phyloP scores from a whole-genome alignment of 148 eudicot species.

The Spergularia marina region DNA sequence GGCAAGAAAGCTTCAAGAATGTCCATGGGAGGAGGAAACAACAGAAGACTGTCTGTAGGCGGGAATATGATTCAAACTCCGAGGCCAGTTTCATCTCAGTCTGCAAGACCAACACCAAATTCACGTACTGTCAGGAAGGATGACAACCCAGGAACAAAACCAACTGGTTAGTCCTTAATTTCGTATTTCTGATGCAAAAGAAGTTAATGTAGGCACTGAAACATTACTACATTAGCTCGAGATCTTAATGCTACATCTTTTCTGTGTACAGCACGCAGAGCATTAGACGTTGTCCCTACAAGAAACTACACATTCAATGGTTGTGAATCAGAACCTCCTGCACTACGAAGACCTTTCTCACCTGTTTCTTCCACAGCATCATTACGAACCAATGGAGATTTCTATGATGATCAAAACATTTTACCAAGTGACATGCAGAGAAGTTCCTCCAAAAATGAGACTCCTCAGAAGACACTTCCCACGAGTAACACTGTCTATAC shows the following conservation, averaged over 20 bases:
- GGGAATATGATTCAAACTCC: constrained; percentile 72
- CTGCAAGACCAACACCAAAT: constrained; percentile 65
- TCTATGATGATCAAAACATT: constrained; percentile 52
- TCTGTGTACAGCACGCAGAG: constrained; percentile 45
- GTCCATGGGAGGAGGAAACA: constrained; percentile 61
- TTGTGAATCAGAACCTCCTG: constrained; percentile 49
- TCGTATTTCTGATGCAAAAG: background rate
- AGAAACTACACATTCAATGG: constrained; percentile 43
- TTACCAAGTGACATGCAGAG: constrained; percentile 45
- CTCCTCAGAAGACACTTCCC: constrained; percentile 24
- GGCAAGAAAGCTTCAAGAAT: constrained; percentile 67
- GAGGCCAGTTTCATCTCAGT: constrained; percentile 35
- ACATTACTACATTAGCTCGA: background rate
- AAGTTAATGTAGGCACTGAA: background rate
- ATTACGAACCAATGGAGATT: constrained; percentile 44
- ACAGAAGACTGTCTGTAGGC: constrained; percentile 66
- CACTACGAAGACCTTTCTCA: constrained; percentile 70
- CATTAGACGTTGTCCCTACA: constrained; percentile 48
- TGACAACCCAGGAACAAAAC: constrained; percentile 43
- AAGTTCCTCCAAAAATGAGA: constrained; percentile 32
- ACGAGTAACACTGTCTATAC: background rate
- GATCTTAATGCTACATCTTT: constrained; percentile 10
- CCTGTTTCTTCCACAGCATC: constrained; percentile 83
- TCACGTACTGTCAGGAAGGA: constrained; percentile 63
- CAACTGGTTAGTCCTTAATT: constrained; percentile 50